phyloP scores from a whole-genome alignment of 495 filamentous ascomycete genomes.

The Venustampulla echinocandica region DNA sequence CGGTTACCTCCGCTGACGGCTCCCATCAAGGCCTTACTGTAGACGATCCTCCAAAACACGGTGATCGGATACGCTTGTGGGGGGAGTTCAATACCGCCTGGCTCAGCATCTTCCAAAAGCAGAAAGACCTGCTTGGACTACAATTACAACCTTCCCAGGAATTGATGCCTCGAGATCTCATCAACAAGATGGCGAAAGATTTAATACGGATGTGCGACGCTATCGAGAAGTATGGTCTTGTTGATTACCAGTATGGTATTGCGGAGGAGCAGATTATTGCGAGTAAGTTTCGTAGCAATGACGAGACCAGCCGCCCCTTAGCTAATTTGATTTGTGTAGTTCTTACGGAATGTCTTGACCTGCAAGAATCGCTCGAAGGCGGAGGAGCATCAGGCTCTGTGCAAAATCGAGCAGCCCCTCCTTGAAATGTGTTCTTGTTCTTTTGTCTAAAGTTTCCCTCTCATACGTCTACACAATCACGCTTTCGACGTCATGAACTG shows the following conservation, averaged over 20 bases:
- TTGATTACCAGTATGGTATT: slow-evolving; percentile 95
- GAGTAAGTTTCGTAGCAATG: slow-evolving; percentile 45
- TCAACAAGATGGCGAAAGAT: slow-evolving; percentile 75
- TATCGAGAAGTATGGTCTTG: slow-evolving; percentile 79
- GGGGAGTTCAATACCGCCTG: slow-evolving; percentile 92
- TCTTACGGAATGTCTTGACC: slow-evolving; percentile 56
- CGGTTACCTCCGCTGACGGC: slow-evolving; percentile 16
- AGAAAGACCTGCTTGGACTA: slow-evolving; percentile 69
- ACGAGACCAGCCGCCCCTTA: neutral
- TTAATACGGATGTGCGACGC: slow-evolving; percentile 74
- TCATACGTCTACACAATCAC: too few relatives aligned
- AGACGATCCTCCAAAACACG: slow-evolving; percentile 65
- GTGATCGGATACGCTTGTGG: slow-evolving; percentile 75
- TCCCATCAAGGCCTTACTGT: slow-evolving; percentile 32
- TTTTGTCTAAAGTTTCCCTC: neutral
- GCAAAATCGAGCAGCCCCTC: neutral
- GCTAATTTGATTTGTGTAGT: slow-evolving; percentile 34
- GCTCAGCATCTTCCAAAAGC: slow-evolving; percentile 77
- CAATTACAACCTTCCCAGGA: slow-evolving; percentile 51
- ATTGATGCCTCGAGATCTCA: slow-evolving; percentile 55
- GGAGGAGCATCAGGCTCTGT: neutral
- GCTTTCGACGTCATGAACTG: too few relatives aligned
- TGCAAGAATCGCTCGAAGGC: slow-evolving; percentile 36
- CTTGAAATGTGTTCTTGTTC: slow-evolving; percentile 2
- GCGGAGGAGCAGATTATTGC: slow-evolving; percentile 89